Percentiles rank a stretch among this genome's conserved stretches.
These are phyloP conservation scores for Penicillium coffeae DNA, from an alignment of 495 filamentous ascomycete species.

Conservation along the genomic window DNA sequence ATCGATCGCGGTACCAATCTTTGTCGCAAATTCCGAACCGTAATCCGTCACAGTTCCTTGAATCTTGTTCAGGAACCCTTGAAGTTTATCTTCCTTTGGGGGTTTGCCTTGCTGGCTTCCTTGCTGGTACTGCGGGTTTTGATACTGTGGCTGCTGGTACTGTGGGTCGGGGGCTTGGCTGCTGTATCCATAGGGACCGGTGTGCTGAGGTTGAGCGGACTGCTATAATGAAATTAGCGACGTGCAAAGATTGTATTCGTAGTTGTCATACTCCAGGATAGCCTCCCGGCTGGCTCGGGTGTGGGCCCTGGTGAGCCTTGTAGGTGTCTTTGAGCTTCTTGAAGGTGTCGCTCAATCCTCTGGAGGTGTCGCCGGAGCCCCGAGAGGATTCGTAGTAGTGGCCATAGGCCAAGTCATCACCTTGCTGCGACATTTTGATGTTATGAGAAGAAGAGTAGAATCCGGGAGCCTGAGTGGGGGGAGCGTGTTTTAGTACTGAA, in stretches of 20 bases:
- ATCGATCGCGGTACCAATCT: conserved; percentile 46
- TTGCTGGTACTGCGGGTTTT: conserved; percentile 18
- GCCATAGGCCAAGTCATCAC: conserved; percentile 56
- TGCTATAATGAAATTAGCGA: not conserved
- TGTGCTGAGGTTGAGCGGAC: conserved; percentile 6
- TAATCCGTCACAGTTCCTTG: conserved; percentile 50
- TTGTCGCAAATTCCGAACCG: conserved; percentile 48
- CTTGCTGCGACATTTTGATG: conserved; percentile 34
- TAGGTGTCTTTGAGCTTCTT: conserved; percentile 45
- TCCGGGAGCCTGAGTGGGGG: conserved; percentile 8
- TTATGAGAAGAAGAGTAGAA: conserved; percentile 7
- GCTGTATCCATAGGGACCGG: conserved; percentile 13
- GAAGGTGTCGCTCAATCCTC: conserved; percentile 55
- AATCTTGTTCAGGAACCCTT: conserved; percentile 54
- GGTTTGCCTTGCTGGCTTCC: conserved; percentile 27
- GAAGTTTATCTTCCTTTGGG: conserved; percentile 41
- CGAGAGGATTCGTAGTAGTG: conserved; percentile 41
- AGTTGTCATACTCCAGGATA: conserved; percentile 10
- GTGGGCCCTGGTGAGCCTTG: conserved; percentile 27
- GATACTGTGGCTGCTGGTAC: conserved; percentile 20
- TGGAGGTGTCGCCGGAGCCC: conserved; percentile 30
- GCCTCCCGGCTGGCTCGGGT: conserved; percentile 10
- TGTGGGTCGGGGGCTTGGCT: conserved; percentile 14
- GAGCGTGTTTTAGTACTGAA: conserved; percentile 16
- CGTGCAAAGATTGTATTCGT: not conserved